Base-by-base conservation (phyloP, 1,284 basidiomycete species). In the Xanthoconium separans region DNA sequence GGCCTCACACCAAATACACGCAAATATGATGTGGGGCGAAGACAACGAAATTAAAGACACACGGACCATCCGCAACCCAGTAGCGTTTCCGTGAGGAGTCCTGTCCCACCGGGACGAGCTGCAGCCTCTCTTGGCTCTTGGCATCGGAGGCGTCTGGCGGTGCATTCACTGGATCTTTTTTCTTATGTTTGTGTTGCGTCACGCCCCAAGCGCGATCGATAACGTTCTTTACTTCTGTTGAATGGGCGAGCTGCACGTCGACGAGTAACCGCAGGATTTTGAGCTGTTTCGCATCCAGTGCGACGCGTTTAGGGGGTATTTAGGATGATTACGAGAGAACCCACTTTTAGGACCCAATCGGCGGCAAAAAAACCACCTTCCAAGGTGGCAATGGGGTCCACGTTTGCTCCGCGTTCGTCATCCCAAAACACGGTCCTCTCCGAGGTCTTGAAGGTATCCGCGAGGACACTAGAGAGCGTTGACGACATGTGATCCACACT, bases 201-300 rank as follows among this genome's bases (percentile, higher is more conserved):
- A 90, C 85, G 63, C 89, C 89, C 88, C 89, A 91, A 47, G 88
- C 89, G 67, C 82, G 82, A 77, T 92, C 89, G 69, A 92, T 87
- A 51, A 75, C 75, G 48, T 71, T 76, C 71, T 89, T 89, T 65
- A 90, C 79, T 50, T 84, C 83, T 42, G 74, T 67, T 58, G 80
- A 81, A 65, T 91, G 84, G 36, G 75, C 74, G 4, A 92, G 79
- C 64, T 91, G 89, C 61, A 90, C 73, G 68, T 92, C 89, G 54
- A 91, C 87, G 30, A 92, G 78, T 65, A 89, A 82, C 30, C 90
- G 85, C 52, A 92, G 75, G 54, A 91, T 80, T 71, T 83, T 85
- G 70, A 92, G 83, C 90, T 92, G 59, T 60, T 69, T 60, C 60
- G 51, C 51, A 57, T 47, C 57, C 61, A 63, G 55, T 56, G 54